These are phyloP conservation scores for Cornus controversa DNA, from an alignment of 148 eudicot species.

Conservation along the genomic window DNA sequence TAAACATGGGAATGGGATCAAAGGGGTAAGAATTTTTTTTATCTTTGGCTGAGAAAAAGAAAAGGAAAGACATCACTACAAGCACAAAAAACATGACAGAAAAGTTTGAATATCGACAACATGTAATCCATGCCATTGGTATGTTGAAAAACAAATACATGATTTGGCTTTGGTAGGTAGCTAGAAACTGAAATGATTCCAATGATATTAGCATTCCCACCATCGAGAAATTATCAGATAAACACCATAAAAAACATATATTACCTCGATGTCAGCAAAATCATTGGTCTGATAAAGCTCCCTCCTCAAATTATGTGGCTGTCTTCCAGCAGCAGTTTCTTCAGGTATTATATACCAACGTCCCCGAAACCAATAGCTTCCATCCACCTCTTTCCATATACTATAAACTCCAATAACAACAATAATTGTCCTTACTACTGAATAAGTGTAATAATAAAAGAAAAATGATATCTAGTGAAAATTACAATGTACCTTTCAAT, in stretches of 20 bases:
- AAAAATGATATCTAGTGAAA: neutral
- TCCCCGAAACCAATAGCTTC: constrained; percentile 78
- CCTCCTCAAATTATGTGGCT: constrained; percentile 88
- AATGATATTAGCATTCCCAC: neutral
- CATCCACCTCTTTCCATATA: constrained; percentile 92
- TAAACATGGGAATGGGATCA: too few relatives aligned
- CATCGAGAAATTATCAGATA: neutral
- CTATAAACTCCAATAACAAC: constrained; percentile 33
- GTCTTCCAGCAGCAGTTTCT: constrained; percentile 93
- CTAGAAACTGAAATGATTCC: neutral
- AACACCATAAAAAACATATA: constrained; percentile 3
- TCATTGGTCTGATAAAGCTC: constrained; percentile 89
- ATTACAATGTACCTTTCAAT: constrained; percentile 59
- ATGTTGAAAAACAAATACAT: neutral
- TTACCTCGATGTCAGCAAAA: constrained; percentile 86
- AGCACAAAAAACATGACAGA: neutral
- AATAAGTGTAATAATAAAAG: neutral
- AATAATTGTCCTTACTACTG: neutral
- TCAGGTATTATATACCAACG: constrained; percentile 96
- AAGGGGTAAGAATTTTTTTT: too few relatives aligned
- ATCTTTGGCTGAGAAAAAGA: too few relatives aligned
- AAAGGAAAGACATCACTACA: neutral
- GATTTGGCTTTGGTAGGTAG: neutral
- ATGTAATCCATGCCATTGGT: neutral
- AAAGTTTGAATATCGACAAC: neutral